These are phyloP conservation scores for Hibiscus tridactylites DNA, from an alignment of 345 rosid species.

Conservation along the genomic window DNA sequence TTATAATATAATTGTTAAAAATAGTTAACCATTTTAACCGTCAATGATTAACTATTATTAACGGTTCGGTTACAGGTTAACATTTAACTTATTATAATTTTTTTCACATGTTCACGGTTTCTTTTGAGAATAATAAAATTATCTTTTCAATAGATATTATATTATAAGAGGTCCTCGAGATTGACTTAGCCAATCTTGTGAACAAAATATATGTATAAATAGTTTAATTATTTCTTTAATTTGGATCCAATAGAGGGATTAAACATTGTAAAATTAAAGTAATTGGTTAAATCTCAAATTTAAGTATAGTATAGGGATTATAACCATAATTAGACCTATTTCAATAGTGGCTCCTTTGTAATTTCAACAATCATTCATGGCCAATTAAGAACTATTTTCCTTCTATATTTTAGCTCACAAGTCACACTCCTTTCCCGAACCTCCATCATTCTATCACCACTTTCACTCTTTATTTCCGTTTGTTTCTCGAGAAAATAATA, in stretches of 20 bases:
- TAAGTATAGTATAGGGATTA: neutral
- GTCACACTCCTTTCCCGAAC: slow-evolving; percentile 12
- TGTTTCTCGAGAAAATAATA: slow-evolving; percentile 10
- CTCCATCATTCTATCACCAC: slow-evolving; percentile 17
- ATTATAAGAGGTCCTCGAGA: too few species aligned
- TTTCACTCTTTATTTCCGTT: slow-evolving; percentile 12
- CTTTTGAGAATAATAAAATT: too few species aligned
- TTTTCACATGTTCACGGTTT: too few species aligned
- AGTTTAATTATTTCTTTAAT: too few species aligned
- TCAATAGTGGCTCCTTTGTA: slow-evolving; percentile 25
- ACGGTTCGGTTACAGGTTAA: too few species aligned
- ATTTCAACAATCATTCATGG: slow-evolving; percentile 8
- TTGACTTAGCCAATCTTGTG: too few species aligned
- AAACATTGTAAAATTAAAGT: neutral
- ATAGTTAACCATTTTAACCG: too few species aligned
- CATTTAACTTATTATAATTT: too few species aligned
- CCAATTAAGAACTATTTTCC: slow-evolving; percentile 4
- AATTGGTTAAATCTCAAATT: neutral
- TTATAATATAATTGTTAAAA: too few species aligned
- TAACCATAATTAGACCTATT: neutral
- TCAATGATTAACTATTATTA: too few species aligned
- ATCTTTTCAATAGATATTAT: too few species aligned
- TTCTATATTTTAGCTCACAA: slow-evolving; percentile 11
- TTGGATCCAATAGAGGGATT: neutral
- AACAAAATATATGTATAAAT: too few species aligned